phyloP scores from a whole-genome alignment of 768 basidiomycete species.

The Mycena vulgaris region DNA sequence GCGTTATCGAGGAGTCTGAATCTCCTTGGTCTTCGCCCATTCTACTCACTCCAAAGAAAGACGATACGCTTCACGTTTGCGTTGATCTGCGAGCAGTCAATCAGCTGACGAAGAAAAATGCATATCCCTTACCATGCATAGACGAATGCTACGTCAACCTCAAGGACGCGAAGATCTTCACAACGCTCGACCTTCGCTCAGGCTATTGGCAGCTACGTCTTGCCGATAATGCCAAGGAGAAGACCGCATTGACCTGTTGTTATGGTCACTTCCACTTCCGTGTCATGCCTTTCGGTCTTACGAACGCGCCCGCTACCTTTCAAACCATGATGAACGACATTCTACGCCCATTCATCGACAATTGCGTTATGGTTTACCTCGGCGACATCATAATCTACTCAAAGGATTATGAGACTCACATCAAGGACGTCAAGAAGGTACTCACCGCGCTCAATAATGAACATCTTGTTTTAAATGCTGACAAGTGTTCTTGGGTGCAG shows the following conservation, averaged over 20 bases:
- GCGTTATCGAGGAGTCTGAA: constrained; percentile 16
- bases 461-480: not conserved
- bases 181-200: constrained; percentile 1
- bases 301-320: constrained; percentile 58
- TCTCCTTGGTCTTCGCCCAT: constrained; percentile 25
- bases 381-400: constrained; percentile 49
- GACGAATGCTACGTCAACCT: constrained; percentile 7
- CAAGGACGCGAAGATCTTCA: constrained; percentile 7
- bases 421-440: constrained; percentile 6
- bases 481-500: constrained; percentile 3
- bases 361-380: constrained; percentile 48
- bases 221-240: constrained; percentile 38
- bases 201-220: constrained; percentile 14
- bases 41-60: constrained; percentile 35
- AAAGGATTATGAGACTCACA: constrained; percentile 22
- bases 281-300: constrained; percentile 57
- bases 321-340: constrained; percentile 60
- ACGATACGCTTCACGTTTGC: constrained; percentile 37
- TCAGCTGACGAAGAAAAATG: constrained; percentile 44
- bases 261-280: constrained; percentile 54
- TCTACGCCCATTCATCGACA: constrained; percentile 53
- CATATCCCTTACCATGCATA: constrained; percentile 47
- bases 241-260: constrained; percentile 58
- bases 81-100: constrained; percentile 37
- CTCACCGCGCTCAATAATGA: constrained; percentile 1